Conservation (phyloP, 495 filamentous ascomycete genomes). For the Recurvomyces mirabilis region DNA sequence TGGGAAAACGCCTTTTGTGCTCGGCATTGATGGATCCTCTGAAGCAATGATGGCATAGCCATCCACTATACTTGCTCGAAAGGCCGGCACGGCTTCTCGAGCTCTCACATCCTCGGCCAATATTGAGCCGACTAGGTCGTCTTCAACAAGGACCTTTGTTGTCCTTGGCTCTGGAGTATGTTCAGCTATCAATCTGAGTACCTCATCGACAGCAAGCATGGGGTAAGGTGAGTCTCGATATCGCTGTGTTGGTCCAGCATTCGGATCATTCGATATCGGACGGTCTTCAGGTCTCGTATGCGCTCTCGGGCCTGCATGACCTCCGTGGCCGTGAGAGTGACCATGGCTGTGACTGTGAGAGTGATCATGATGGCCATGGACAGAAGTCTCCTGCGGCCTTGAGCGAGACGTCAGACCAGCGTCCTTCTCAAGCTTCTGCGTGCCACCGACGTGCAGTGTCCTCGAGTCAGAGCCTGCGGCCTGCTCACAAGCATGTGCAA, state of each 20-base stretch:
- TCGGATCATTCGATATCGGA: constrained; percentile 66
- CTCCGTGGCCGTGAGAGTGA: constrained; percentile 44
- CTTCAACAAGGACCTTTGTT: constrained; percentile 47
- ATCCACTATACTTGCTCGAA: constrained; percentile 90
- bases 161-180: constrained; percentile 52
- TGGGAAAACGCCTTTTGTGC: constrained; percentile 67
- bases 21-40: constrained; percentile 36
- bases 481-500: constrained; percentile 90
- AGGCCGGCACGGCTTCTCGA: constrained; percentile 76
- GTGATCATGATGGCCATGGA: constrained; percentile 23
- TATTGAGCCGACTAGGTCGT: constrained; percentile 57
- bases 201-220: constrained; percentile 77
- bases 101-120: constrained; percentile 76
- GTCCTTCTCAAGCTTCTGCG: constrained; percentile 73
- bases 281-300: constrained; percentile 55
- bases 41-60: constrained; percentile 75
- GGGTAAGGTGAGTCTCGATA: constrained; percentile 83
- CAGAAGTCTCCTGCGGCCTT: not conserved
- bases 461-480: constrained; percentile 75
- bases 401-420: constrained; percentile 46
- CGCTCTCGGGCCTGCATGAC: constrained; percentile 54
- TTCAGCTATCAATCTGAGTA: constrained; percentile 56
- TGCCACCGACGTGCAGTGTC: constrained; percentile 64
- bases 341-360: constrained; percentile 48
- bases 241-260: constrained; percentile 61